Evolutionary conservation across 805 yeast species (phyloP).

Genomic region (Jamesozyma spencerorum): DNA sequence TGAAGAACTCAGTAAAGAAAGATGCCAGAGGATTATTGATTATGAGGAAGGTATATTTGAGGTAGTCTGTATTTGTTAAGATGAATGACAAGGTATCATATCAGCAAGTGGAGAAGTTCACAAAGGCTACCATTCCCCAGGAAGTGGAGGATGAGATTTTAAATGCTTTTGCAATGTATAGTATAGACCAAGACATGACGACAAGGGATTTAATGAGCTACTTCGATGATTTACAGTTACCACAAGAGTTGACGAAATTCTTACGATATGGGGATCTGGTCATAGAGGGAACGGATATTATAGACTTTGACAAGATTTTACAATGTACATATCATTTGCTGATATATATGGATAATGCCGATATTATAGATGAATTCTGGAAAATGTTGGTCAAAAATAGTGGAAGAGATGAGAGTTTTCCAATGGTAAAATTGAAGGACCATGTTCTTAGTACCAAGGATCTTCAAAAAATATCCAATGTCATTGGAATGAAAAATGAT

Average conservation of each 20-base stretch:
- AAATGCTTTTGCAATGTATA: conserved; percentile 34
- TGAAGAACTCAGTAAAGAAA: no score
- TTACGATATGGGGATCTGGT: conserved; percentile 25
- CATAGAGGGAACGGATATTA: conserved; percentile 35
- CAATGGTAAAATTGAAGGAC: conserved; percentile 16
- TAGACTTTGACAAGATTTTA: conserved; percentile 41
- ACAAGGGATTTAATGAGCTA: conserved; percentile 22
- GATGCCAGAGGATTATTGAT: no score
- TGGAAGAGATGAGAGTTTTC: conserved; percentile 17
- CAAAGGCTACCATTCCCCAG: conserved; percentile 31
- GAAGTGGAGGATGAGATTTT: conserved; percentile 38
- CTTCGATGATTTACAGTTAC: conserved; percentile 29
- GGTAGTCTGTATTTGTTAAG: neutral
- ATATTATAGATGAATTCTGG: conserved; percentile 36
- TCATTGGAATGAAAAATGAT: conserved; percentile 26
- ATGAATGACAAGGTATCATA: conserved; percentile 9
- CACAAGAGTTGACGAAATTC: conserved; percentile 22
- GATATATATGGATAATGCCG: conserved; percentile 32
- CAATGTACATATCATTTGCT: conserved; percentile 35
- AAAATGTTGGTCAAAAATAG: conserved; percentile 24
- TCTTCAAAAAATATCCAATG: conserved; percentile 27
- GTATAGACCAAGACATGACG: conserved; percentile 36
- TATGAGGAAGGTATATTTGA: no score
- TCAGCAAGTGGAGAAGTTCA: conserved; percentile 24
- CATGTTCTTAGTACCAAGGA: conserved; percentile 32